Evolutionary conservation across 2,329 filamentous ascomycete genomes (phyloP), one percentile per base, ranked within the genome.

Genomic region (Amphichorda felina): DNA sequence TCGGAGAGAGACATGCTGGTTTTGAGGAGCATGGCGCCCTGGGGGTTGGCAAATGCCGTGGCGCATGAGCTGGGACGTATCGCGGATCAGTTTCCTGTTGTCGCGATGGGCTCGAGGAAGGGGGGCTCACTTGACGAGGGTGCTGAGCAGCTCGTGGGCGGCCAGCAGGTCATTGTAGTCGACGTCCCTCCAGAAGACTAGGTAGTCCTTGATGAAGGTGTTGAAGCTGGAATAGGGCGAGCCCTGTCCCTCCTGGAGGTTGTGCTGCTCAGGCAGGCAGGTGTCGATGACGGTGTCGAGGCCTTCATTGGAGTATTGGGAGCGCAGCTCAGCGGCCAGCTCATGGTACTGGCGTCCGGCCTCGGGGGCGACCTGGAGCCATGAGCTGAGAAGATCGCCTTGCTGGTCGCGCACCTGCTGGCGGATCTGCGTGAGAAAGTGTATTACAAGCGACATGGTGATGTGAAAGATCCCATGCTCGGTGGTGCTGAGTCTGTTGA

Each of bases 51-150:
- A 33, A 95, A 73, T 1, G 88, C 87, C 15, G 82, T 82, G 18
- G 86, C 82, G 46, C 82, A 91, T 47, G 87, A 81, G 50, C 85
- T 89, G 37, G n/a, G n/a, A n/a, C n/a, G n/a, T n/a, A n/a, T n/a
- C n/a, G n/a, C n/a, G n/a, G n/a, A n/a, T n/a, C 10, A 10, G 10
- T 24, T 24, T 24, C 21, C 10, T 24, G 21, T 24, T 24, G 6
- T 24, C 6, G 21, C 10, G 6, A 6, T 24, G 6, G 6, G 21
- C 21, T 6, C 21, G 21, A 10, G 21, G 21, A 10, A 10, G 6
- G 6, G 21, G 16, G 11, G 63, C 79, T 50, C 64, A 88, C 82
- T 82, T 82, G 33, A 88, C 70, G 19, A 94, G 60, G 1, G 71
- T 72, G 42, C 76, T 84, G 37, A 94, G 69, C 47, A 81, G 58